Conservation (phyloP, 2,329 filamentous ascomycete genomes). For the Penicillium sp. region DNA sequence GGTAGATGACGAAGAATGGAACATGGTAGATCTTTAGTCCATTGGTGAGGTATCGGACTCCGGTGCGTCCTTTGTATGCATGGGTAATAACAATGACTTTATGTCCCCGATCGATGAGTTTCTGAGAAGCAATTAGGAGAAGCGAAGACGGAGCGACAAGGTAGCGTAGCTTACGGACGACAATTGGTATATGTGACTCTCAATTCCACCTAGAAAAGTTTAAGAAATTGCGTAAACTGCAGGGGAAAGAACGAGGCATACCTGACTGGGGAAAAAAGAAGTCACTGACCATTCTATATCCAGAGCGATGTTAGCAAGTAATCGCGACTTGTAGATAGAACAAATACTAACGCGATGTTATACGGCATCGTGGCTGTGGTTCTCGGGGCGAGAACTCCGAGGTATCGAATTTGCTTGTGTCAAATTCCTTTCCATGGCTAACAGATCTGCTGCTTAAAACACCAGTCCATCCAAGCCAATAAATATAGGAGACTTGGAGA, state of each 20-base stretch:
- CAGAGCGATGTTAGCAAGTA: conserved; percentile 27
- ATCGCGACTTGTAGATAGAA: conserved; percentile 6
- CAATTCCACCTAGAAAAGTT: conserved; percentile 67
- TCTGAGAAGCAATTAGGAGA: conserved; percentile 48
- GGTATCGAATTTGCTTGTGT: conserved; percentile 1
- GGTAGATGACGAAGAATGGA: conserved; percentile 93
- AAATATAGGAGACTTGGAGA: neutral
- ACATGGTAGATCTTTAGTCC: conserved; percentile 98
- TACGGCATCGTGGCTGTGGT: conserved; percentile 58
- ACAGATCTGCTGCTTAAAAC: conserved; percentile 6
- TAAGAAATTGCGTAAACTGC: conserved; percentile 13
- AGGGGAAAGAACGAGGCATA: conserved; percentile 28
- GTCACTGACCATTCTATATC: conserved; percentile 84
- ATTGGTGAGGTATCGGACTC: conserved; percentile 93
- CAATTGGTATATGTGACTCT: conserved; percentile 98
- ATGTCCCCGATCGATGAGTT: conserved; percentile 95
- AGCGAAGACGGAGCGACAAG: conserved; percentile 3
- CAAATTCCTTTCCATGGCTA: conserved; percentile 24
- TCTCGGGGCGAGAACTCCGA: conserved; percentile 21
- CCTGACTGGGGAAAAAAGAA: conserved; percentile 98
- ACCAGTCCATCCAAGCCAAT: neutral
- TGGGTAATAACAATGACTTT: conserved; percentile 98
- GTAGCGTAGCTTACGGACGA: conserved; percentile 60
- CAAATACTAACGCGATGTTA: conserved; percentile 62
- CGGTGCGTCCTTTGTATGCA: conserved; percentile 85